These are phyloP conservation scores for Aspergillus pseudoglaucus DNA, from an alignment of 2,329 filamentous ascomycete species.

Conservation along the genomic window DNA sequence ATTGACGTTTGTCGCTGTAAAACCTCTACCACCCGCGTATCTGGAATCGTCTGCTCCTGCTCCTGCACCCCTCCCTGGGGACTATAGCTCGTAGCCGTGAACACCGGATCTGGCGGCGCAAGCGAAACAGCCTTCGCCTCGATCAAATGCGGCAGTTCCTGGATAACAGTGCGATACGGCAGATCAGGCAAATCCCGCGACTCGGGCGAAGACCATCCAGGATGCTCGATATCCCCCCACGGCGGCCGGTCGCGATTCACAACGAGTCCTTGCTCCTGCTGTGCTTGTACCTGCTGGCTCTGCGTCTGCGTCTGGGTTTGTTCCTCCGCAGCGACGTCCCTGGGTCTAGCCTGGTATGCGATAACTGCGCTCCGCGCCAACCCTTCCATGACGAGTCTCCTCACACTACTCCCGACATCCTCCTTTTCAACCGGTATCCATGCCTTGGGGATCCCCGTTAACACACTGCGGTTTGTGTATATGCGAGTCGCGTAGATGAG, in stretches of 20 bases:
- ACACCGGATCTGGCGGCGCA: slow-evolving; percentile 54
- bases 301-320: slow-evolving; percentile 21
- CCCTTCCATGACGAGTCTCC: slow-evolving; percentile 66
- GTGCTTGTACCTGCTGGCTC: slow-evolving; percentile 5
- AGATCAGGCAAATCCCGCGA: slow-evolving; percentile 68
- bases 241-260: slow-evolving; percentile 44
- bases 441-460: slow-evolving; percentile 76
- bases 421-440: slow-evolving; percentile 82
- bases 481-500: slow-evolving; percentile 79
- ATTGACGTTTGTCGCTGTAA: slow-evolving; percentile 65
- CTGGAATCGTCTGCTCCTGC: slow-evolving; percentile 43
- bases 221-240: slow-evolving; percentile 81
- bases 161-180: slow-evolving; percentile 74
- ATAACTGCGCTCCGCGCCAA: slow-evolving; percentile 73
- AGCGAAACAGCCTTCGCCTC: slow-evolving; percentile 90
- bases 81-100: slow-evolving; percentile 32
- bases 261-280: slow-evolving; percentile 12
- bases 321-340: slow-evolving; percentile 47
- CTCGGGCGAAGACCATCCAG: slow-evolving; percentile 79
- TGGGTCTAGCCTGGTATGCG: slow-evolving; percentile 68
- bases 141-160: slow-evolving; percentile 80
- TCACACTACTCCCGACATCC: slow-evolving; percentile 68
- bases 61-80: slow-evolving; percentile 9
- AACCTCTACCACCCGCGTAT: slow-evolving; percentile 61
- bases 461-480: slow-evolving; percentile 73